phyloP scores from a whole-genome alignment of 345 rosid species.

The Lenwebbia sp. region DNA sequence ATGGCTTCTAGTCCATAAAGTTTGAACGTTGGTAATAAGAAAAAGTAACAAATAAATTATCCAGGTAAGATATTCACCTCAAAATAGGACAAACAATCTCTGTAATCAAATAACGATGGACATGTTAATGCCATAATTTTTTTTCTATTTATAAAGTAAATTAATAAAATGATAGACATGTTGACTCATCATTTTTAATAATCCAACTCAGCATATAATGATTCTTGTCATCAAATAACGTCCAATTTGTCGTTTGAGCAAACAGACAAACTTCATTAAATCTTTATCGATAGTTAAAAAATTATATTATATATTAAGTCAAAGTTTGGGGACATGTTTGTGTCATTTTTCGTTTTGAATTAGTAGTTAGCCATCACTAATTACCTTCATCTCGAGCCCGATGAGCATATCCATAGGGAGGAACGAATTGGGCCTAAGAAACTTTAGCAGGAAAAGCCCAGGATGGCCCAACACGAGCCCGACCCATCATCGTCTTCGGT shows the following conservation, averaged over 20 bases:
- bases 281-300: accelerated
- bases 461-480: not conserved
- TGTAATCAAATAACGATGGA: accelerated
- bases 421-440: not conserved
- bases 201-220: not conserved
- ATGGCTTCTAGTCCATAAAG: not conserved
- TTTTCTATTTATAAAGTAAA: not conserved
- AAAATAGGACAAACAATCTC: accelerated
- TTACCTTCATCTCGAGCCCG: not conserved
- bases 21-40: not conserved
- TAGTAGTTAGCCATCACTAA: not conserved
- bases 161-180: not conserved
- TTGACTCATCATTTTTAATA: not conserved
- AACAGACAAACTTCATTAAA: not conserved
- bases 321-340: accelerated
- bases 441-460: not conserved
- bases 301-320: not conserved
- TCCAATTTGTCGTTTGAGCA: not conserved
- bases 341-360: not conserved
- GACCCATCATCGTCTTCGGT: not conserved
- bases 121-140: not conserved
- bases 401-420: accelerated
- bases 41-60: not conserved
- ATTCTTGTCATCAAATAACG: no score
- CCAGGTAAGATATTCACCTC: not conserved